Percentiles rank a stretch among this genome's conserved stretches.
These are phyloP conservation scores for Trapa bicornis DNA, from an alignment of 345 rosid species.

Conservation along the genomic window DNA sequence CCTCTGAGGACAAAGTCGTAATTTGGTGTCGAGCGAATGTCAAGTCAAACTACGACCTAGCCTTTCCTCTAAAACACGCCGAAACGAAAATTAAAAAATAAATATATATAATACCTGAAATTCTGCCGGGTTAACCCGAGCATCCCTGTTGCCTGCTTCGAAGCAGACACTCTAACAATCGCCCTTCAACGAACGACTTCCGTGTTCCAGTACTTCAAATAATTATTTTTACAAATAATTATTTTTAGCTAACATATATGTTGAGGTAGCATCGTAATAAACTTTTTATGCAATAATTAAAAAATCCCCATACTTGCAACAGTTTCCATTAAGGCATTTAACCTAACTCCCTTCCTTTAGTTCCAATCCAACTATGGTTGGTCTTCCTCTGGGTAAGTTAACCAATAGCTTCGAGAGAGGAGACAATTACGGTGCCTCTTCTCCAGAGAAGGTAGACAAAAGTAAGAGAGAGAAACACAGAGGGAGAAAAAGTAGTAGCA, in stretches of 20 bases:
- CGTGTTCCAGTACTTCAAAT: too few relatives aligned
- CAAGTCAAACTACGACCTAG: slow-evolving; percentile 11
- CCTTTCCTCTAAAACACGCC: too few relatives aligned
- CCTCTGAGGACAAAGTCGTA: slow-evolving; percentile 15
- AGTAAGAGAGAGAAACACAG: slow-evolving; percentile 4
- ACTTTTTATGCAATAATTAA: too few relatives aligned
- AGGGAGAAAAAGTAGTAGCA: background rate
- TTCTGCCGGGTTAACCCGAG: slow-evolving; percentile 42
- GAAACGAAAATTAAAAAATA: too few relatives aligned
- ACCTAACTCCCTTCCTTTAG: background rate
- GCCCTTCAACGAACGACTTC: too few relatives aligned
- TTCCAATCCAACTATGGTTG: slow-evolving; percentile 18
- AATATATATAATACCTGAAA: slow-evolving; percentile 5
- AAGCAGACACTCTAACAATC: slow-evolving; percentile 35
- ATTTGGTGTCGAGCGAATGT: background rate
- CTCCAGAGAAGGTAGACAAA: slow-evolving; percentile 2
- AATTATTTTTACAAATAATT: too few relatives aligned
- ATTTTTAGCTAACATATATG: too few relatives aligned
- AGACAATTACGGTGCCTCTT: slow-evolving; percentile 1
- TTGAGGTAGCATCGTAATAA: too few relatives aligned
- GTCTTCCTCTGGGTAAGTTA: slow-evolving; percentile 1
- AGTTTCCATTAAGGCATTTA: slow-evolving; percentile 13
- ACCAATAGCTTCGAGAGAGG: slow-evolving; percentile 10
- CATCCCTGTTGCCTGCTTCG: slow-evolving; percentile 56
- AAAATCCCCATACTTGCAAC: background rate